Evolutionary conservation across 108 stramenopile genomes (phyloP).

Genomic region (Cylindrotheca closterium): DNA sequence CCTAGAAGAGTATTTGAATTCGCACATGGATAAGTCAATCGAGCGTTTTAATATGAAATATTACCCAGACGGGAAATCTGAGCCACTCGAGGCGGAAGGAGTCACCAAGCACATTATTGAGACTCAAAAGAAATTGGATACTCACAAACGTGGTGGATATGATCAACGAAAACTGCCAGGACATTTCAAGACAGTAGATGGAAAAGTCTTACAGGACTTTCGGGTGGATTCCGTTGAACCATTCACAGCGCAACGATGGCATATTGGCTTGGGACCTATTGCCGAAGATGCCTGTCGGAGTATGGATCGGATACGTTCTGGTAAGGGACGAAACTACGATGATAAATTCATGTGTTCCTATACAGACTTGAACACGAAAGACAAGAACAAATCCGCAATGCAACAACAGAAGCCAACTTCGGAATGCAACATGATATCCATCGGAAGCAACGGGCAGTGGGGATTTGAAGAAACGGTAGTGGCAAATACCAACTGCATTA

Average conservation of each 20-base stretch:
- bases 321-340: not conserved
- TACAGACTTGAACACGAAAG: not conserved
- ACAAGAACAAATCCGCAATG: not conserved
- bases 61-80: conserved; percentile 9
- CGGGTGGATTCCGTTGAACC: not conserved
- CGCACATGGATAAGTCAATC: conserved; percentile 30
- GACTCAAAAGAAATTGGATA: not conserved
- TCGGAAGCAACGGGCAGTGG: conserved; percentile 45
- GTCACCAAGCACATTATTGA: not conserved
- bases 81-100: not conserved
- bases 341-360: conserved; percentile 4
- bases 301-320: not conserved
- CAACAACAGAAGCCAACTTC: too few relatives aligned
- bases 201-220: not conserved
- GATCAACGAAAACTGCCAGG: not conserved
- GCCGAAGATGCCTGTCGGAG: not conserved
- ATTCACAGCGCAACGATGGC: not conserved
- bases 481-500: conserved; percentile 14
- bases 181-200: not conserved
- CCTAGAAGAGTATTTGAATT: conserved; percentile 23
- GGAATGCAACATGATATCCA: conserved; percentile 21
- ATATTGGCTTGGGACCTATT: not conserved
- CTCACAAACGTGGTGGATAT: not conserved
- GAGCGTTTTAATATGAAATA: conserved; percentile 20
- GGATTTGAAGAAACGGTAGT: conserved; percentile 32